A percentile compares a stretch with the other conserved stretches of the same genome.
Conservation (phyloP, 2,329 filamentous ascomycete genomes). For the Aureobasidium sp. region DNA sequence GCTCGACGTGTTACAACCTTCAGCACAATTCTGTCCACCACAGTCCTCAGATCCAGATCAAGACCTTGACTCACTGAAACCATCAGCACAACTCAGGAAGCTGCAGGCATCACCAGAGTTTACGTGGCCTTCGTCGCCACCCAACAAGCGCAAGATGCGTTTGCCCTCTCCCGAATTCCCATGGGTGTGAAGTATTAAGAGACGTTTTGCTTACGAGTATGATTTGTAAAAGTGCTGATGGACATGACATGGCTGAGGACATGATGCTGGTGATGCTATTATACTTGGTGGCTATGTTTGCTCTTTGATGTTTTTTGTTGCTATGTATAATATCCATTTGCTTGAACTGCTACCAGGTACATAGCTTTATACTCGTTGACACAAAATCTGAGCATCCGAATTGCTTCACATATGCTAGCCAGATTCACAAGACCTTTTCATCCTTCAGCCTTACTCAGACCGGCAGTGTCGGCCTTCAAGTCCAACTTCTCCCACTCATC, state of each 20-base stretch:
- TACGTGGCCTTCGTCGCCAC: conserved; percentile 5
- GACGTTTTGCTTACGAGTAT: not conserved
- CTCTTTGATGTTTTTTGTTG: not conserved
- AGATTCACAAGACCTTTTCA: not conserved
- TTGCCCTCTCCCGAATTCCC: conserved; percentile 3
- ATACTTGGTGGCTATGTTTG: not conserved
- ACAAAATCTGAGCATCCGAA: too few species aligned
- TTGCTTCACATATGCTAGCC: too few species aligned
- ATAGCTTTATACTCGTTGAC: too few species aligned
- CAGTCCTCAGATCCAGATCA: not conserved
- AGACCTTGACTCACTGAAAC: not conserved
- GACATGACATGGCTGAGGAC: not conserved
- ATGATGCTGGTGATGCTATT: not conserved
- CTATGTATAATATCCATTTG: not conserved
- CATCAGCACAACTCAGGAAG: not conserved
- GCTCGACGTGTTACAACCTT: not conserved
- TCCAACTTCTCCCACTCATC: conserved; percentile 33
- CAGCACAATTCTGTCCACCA: not conserved
- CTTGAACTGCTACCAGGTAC: not conserved
- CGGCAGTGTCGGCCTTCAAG: conserved; percentile 5
- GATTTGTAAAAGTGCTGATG: not conserved
- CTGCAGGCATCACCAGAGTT: not conserved
- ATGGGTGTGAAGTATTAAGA: not conserved
- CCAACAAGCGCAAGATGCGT: not conserved
- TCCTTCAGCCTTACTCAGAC: conserved; percentile 14